phyloP scores from a whole-genome alignment of 805 yeast species.

The Suhomyces emberorum region DNA sequence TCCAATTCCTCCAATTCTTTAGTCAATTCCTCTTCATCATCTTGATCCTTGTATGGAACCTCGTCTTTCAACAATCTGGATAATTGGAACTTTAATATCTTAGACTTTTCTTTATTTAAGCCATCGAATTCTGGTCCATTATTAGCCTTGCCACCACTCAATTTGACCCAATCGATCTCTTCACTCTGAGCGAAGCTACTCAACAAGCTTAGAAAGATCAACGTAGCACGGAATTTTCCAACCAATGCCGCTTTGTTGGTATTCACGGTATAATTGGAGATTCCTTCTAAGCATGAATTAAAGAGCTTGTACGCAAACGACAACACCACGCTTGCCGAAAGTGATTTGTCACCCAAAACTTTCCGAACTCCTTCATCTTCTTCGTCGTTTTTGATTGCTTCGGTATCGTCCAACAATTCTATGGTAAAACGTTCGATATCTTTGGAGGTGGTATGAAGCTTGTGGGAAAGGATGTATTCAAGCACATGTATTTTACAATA shows the following conservation, averaged over 20 bases:
- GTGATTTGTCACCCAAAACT: constrained; percentile 52
- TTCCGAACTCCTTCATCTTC: constrained; percentile 40
- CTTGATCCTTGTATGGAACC: constrained; percentile 19
- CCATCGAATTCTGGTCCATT: constrained; percentile 21
- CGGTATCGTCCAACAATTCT: constrained; percentile 66
- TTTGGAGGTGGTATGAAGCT: constrained; percentile 54
- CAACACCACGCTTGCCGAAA: constrained; percentile 27
- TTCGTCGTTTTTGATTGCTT: constrained; percentile 46
- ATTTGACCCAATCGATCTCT: constrained; percentile 31
- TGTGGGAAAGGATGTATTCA: constrained; percentile 61
- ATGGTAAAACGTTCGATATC: constrained; percentile 61
- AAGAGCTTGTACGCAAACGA: constrained; percentile 35
- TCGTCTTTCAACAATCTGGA: constrained; percentile 38
- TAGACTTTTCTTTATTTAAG: constrained; percentile 31
- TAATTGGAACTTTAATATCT: constrained; percentile 36
- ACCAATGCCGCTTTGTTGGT: constrained; percentile 28
- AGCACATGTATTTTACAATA: constrained; percentile 68
- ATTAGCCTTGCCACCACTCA: constrained; percentile 33
- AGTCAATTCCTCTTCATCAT: constrained; percentile 26
- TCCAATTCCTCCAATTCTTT: constrained; percentile 16
- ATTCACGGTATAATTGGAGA: constrained; percentile 17
- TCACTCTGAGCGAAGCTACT: constrained; percentile 19
- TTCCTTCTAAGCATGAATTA: constrained; percentile 28
- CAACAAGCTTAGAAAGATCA: constrained; percentile 32
- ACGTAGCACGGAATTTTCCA: constrained; percentile 33